A percentile compares a stretch with the other conserved stretches of the same genome.
Evolutionary conservation across 495 filamentous ascomycete species (phyloP).

Genomic region (Aspergillus nanangensis): DNA sequence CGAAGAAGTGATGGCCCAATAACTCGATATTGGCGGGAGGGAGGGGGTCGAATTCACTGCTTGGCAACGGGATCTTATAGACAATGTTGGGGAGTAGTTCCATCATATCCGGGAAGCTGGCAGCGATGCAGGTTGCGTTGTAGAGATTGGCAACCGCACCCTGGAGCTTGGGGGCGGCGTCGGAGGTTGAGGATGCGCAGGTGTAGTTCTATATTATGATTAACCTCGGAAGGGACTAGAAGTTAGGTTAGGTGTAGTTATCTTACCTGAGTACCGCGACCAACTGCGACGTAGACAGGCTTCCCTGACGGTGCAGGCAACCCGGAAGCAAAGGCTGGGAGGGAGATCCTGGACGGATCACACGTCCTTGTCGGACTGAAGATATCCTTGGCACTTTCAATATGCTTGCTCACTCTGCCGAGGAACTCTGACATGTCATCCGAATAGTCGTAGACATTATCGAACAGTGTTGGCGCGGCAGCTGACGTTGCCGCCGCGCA

Average conservation of each 20-base stretch:
- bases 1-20: conserved; percentile 78
- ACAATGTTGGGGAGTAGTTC: conserved; percentile 38
- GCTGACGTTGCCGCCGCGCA: conserved; percentile 28
- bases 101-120: conserved; percentile 60
- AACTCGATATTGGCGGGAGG: conserved; percentile 54
- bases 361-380: conserved; percentile 23
- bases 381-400: conserved; percentile 19
- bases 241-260: not conserved
- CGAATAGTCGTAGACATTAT: conserved; percentile 34
- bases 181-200: conserved; percentile 56
- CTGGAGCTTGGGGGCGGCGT: conserved; percentile 53
- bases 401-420: conserved; percentile 34
- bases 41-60: conserved; percentile 16
- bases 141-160: conserved; percentile 85
- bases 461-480: conserved; percentile 33
- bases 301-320: conserved; percentile 55
- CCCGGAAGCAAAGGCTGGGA: conserved; percentile 37
- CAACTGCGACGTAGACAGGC: conserved; percentile 75
- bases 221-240: not conserved
- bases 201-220: conserved; percentile 72
- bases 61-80: conserved; percentile 40
- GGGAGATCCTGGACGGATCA: conserved; percentile 30
- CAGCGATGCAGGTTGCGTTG: conserved; percentile 78
- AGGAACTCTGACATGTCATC: conserved; percentile 33
- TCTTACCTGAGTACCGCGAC: conserved; percentile 67